phyloP scores from a whole-genome alignment of 2,329 filamentous ascomycete genomes.

The Alternaria gansuensis region DNA sequence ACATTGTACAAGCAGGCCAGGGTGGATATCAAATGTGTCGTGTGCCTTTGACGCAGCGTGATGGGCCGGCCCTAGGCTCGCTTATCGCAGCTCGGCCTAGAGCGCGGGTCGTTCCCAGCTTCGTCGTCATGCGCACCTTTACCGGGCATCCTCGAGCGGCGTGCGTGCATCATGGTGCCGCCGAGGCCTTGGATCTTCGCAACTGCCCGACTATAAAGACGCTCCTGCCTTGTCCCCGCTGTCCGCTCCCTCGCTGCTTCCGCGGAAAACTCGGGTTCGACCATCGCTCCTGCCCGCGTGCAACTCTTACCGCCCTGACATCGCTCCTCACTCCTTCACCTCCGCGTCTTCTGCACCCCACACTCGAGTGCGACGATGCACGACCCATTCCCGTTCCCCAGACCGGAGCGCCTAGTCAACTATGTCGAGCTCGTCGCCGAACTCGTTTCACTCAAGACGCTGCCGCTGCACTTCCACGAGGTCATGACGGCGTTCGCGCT shows the following conservation, averaged over 20 bases:
- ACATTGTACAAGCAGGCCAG: slow-evolving; percentile 9
- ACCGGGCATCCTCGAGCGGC: slow-evolving; percentile 25
- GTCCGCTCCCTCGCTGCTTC: slow-evolving; percentile 15
- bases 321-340: slow-evolving; percentile 15
- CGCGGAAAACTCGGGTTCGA: slow-evolving; percentile 1
- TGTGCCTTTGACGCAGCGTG: slow-evolving; percentile 32
- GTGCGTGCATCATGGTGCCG: slow-evolving; percentile 23
- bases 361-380: slow-evolving; percentile 63
- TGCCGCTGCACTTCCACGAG: slow-evolving; percentile 82
- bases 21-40: slow-evolving; percentile 26
- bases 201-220: slow-evolving; percentile 25
- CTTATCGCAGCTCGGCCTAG: slow-evolving; percentile 31
- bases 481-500: slow-evolving; percentile 70
- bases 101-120: slow-evolving; percentile 15
- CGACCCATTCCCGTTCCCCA: slow-evolving; percentile 72
- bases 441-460: slow-evolving; percentile 67
- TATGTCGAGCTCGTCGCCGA: slow-evolving; percentile 72
- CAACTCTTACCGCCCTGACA: slow-evolving; percentile 17
- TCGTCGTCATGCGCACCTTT: slow-evolving; percentile 21
- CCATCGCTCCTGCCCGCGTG: slow-evolving; percentile 17
- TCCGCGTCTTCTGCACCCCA: slow-evolving; percentile 19
- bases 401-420: slow-evolving; percentile 64
- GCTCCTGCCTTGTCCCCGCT: slow-evolving; percentile 7
- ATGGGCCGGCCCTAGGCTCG: slow-evolving; percentile 19
- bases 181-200: slow-evolving; percentile 7